Evolutionary conservation across 805 yeast species (phyloP), one percentile per base, ranked within the genome.

Genomic region (Hanseniaspora valbyensis): DNA sequence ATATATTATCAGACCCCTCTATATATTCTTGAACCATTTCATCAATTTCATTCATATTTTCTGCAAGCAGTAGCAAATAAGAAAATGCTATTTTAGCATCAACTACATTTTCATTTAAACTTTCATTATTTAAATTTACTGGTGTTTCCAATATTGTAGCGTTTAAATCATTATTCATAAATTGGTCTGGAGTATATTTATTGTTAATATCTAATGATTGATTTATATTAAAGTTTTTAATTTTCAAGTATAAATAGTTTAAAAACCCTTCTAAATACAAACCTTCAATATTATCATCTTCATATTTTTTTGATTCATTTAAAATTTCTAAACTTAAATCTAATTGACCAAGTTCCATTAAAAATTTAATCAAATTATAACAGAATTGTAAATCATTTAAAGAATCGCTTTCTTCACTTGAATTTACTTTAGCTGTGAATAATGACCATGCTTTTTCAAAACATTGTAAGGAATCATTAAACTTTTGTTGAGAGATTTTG

Each of bases 251-350:
- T 48, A 83, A 66, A 54, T 78, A 70, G 59, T 80, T 73, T 0
- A 92, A 78, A 58, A 89, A 77, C 0, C 92, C 94, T 60, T 86
- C 94, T 55, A 88, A 68, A 62, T 92, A 92, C 60, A 76, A 83
- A 36, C 81, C 74, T 59, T 92, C 97, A 52, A 86, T 70, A 54
- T 86, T 78, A 58, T 80, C 81, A 58, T 90, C 96, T 66, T 90
- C 88, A 42, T 90, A 76, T 54, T 83, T 90, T 58, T 81, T 81
- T 16, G 81, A 71, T 24, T 74, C 73, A 16, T 73, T 67, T 12
- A 87, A 72, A n/a, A 87, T 78, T n/a, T 75, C 73, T 3, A 77
- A 68, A 2, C 84, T 84, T 16, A 73, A 58, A 34, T 84, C 95
- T 12, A 94, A 87, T 54, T 85, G 89, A 29, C 84, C 70, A 58